phyloP scores from a whole-genome alignment of 2,329 filamentous ascomycete species.

The Calonectria hawksworthii region DNA sequence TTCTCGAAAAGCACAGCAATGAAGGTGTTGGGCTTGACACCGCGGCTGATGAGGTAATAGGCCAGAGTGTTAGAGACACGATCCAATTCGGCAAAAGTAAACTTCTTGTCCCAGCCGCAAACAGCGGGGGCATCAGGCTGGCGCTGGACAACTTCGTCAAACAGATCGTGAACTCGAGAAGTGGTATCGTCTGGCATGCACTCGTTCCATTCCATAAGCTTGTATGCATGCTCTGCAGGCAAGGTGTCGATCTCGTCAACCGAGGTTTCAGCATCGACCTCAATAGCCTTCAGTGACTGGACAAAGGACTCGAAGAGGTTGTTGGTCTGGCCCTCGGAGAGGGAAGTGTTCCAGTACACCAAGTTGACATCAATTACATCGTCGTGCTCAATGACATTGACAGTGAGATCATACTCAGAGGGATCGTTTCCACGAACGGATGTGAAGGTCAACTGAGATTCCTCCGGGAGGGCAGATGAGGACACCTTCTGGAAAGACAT shows the following conservation, averaged over 20 bases:
- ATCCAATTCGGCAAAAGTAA: not conserved
- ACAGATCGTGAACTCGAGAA: not conserved
- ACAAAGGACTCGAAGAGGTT: not conserved
- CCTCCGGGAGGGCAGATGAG: not conserved
- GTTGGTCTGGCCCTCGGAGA: not conserved
- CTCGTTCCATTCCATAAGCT: not conserved
- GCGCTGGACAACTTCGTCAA: not conserved
- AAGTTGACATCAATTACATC: constrained; percentile 1
- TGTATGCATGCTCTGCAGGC: not conserved
- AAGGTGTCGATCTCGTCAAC: not conserved
- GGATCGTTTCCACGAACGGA: not conserved
- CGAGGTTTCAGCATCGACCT: not conserved
- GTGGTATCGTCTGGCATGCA: not conserved
- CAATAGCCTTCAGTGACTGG: not conserved
- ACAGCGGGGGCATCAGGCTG: not conserved
- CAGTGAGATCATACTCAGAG: not conserved
- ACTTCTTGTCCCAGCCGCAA: not conserved
- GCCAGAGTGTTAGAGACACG: not conserved
- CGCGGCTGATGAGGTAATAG: not conserved
- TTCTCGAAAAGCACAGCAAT: not conserved
- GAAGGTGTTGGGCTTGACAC: constrained; percentile 44
- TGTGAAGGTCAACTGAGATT: not conserved
- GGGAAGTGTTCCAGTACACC: not conserved
- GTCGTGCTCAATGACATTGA: not conserved
- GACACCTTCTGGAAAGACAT: constrained; percentile 8